phyloP scores from a whole-genome alignment of 2,329 filamentous ascomycete species.

The Apiospora hydei region DNA sequence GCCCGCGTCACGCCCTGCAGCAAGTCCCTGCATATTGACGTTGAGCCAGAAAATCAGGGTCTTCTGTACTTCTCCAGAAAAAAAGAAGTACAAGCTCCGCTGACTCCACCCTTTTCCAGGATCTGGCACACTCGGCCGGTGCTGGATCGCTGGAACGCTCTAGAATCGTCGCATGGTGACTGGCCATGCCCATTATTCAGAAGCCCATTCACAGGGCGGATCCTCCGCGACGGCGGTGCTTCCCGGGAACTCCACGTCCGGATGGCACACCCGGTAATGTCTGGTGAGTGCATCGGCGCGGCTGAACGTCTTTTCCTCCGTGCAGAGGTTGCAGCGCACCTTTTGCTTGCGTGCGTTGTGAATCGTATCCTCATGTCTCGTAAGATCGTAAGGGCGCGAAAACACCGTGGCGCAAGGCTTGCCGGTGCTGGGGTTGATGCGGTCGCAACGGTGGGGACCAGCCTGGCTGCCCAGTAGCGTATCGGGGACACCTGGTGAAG shows the following conservation, averaged over 20 bases:
- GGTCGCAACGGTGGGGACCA: slow-evolving; percentile 90
- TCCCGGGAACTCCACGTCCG: slow-evolving; percentile 82
- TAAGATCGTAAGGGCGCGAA: slow-evolving; percentile 94
- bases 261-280: slow-evolving; percentile 94
- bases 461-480: slow-evolving; percentile 81
- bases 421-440: slow-evolving; percentile 92
- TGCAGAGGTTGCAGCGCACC: slow-evolving; percentile 90
- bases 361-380: slow-evolving; percentile 95
- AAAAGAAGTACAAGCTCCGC: background rate
- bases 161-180: background rate
- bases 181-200: background rate
- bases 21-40: slow-evolving; percentile 31
- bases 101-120: background rate
- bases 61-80: slow-evolving; percentile 22
- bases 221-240: slow-evolving; percentile 51
- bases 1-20: slow-evolving; percentile 18
- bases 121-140: background rate
- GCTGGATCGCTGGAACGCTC: slow-evolving; percentile 2
- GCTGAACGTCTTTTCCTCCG: slow-evolving; percentile 96
- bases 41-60: slow-evolving; percentile 27
- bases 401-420: slow-evolving; percentile 96
- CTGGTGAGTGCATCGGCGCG: slow-evolving; percentile 92
- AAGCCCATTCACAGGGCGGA: background rate
- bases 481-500: slow-evolving; percentile 53
- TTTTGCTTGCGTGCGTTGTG: slow-evolving; percentile 96